Evolutionary conservation across 176 grass and related monocot species (phyloP).

Genomic region (Typha latifolia): DNA sequence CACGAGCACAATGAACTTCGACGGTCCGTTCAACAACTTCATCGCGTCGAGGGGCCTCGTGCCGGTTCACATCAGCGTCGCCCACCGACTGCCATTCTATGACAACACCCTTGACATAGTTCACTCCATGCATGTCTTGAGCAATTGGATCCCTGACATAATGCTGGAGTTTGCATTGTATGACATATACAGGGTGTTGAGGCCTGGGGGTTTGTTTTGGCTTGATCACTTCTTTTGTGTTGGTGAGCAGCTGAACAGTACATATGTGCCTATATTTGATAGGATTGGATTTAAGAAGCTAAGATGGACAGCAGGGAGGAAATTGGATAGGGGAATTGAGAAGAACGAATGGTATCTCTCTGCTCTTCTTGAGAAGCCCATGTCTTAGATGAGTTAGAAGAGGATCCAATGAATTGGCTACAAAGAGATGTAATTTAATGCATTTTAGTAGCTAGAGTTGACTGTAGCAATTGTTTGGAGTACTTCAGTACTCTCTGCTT

Average conservation of each 20-base stretch:
- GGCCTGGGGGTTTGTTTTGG: constrained; percentile 77
- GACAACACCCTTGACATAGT: constrained; percentile 71
- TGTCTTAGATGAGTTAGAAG: constrained; percentile 25
- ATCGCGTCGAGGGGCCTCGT: constrained; percentile 55
- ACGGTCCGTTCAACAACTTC: constrained; percentile 74
- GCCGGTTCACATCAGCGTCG: constrained; percentile 56
- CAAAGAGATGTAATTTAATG: neutral
- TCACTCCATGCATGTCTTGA: constrained; percentile 70
- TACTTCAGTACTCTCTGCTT: too few species aligned
- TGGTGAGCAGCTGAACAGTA: constrained; percentile 53
- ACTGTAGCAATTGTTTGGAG: too few species aligned
- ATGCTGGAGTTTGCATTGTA: constrained; percentile 65
- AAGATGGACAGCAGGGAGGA: constrained; percentile 50
- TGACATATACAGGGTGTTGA: constrained; percentile 66
- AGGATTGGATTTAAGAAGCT: constrained; percentile 51
- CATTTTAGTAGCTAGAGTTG: neutral
- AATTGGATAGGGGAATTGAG: constrained; percentile 55
- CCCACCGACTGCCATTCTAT: constrained; percentile 62
- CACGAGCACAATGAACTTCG: constrained; percentile 68
- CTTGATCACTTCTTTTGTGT: constrained; percentile 83
- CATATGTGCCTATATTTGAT: constrained; percentile 61
- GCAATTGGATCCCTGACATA: constrained; percentile 50
- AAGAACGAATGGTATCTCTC: constrained; percentile 95
- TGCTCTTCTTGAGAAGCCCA: constrained; percentile 68
- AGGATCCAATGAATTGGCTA: too few species aligned